These are phyloP conservation scores for Ophiosphaerella narmari DNA, from an alignment of 2,329 filamentous ascomycete genomes.

Conservation along the genomic window DNA sequence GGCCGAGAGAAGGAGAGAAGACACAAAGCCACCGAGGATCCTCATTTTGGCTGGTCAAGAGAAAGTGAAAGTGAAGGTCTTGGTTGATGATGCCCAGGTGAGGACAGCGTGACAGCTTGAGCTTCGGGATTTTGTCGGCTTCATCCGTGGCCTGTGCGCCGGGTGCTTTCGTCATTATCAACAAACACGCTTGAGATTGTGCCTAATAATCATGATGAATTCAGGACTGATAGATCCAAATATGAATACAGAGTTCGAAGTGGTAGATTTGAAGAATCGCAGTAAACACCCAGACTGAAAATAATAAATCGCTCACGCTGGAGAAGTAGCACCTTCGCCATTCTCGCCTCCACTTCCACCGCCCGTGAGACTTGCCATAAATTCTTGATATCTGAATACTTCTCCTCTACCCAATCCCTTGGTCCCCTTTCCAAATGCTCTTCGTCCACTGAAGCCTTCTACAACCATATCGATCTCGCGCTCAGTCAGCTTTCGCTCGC, in stretches of 20 bases:
- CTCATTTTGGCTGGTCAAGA: slow-evolving; percentile 45
- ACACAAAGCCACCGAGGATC: slow-evolving; percentile 48
- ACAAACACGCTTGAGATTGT: too few relatives aligned
- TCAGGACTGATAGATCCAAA: too few relatives aligned
- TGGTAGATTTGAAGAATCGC: too few relatives aligned
- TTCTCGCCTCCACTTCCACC: slow-evolving; percentile 37
- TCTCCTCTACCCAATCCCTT: slow-evolving; percentile 67
- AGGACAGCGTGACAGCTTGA: slow-evolving; percentile 18
- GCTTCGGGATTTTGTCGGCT: slow-evolving; percentile 16
- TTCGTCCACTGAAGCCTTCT: slow-evolving; percentile 79
- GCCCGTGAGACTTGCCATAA: slow-evolving; percentile 64
- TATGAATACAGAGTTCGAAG: too few relatives aligned
- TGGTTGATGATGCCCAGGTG: slow-evolving; percentile 2
- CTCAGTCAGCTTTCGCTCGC: slow-evolving; percentile 41
- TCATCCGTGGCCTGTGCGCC: slow-evolving; percentile 4
- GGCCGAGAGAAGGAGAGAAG: slow-evolving; percentile 49
- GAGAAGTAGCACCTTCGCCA: slow-evolving; percentile 15
- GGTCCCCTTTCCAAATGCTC: slow-evolving; percentile 73
- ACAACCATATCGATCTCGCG: slow-evolving; percentile 85
- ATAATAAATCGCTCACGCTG: slow-evolving; percentile 7
- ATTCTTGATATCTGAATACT: slow-evolving; percentile 92
- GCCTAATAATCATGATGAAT: too few relatives aligned
- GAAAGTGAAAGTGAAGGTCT: slow-evolving; percentile 32
- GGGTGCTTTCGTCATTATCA: slow-evolving; percentile 1
- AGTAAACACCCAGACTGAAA: neutral